Evolutionary conservation across 2,329 filamentous ascomycete species (phyloP), one percentile per base, ranked within the genome.

Genomic region (Fusarium equiseti): DNA sequence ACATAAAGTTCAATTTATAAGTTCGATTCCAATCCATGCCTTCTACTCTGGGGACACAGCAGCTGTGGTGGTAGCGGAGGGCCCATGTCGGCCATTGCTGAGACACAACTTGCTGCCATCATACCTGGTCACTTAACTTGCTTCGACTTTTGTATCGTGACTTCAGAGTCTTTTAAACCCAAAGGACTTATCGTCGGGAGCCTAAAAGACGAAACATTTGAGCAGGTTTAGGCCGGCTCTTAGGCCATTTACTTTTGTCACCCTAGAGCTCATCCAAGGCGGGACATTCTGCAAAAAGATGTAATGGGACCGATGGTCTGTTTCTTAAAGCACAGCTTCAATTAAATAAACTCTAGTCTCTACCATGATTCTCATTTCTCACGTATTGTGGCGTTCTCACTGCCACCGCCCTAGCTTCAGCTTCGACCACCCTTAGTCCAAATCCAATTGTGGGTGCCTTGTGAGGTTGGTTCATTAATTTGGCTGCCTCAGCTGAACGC

Each of bases 361-460:
- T 38, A 11, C 18, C 9, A 7, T 38, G 3, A 7, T 38, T n/a
- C 18, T 38, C 35, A 11, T 38, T n/a, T 11, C 16, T 59, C 27
- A 38, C 42, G 31, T 31, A 46, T 31, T 40, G 50, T 24, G 43
- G 50, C 63, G 58, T 31, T 43, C 24, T 22, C 66, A 73, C 71
- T 71, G 70, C 70, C 71, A 73, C 70, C 71, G 50, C 70, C 49
- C 58, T 51, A 63, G 48, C 50, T 40, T 61, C 69, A 68, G 60
- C 67, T 57, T 51, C 54, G 55, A 27, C 44, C 45, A 49, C 27
- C 18, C n/a, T 40, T 46, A 60, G 57, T 46, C 16, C 26, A 2
- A 18, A 4, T 15, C n/a, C 43, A 51, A 29, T 26, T 29, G 42
- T 12, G 57, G 49, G 49, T 63, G 57, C 52, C 63, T 60, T 61